These are phyloP conservation scores for Kuraishia cidri DNA, from an alignment of 805 yeast species.

Conservation along the genomic window DNA sequence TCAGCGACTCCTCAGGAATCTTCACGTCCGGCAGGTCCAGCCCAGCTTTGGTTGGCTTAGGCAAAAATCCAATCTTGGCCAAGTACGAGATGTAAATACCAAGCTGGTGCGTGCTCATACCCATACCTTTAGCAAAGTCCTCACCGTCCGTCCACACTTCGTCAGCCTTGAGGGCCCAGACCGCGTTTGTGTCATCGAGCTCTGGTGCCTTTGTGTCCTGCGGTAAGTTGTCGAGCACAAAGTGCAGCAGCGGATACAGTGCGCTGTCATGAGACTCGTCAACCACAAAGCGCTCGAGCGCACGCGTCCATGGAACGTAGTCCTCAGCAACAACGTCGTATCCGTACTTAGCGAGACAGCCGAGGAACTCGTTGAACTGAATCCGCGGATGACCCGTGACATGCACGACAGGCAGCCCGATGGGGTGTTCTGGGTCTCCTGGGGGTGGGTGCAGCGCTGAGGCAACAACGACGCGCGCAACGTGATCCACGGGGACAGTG, in stretches of 20 bases:
- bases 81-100: constrained; percentile 78
- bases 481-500: constrained; percentile 98
- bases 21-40: constrained; percentile 44
- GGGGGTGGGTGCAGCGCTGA: constrained; percentile 71
- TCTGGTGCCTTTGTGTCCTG: constrained; percentile 92
- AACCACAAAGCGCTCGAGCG: constrained; percentile 70
- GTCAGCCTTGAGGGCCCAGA: constrained; percentile 57
- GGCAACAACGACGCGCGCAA: constrained; percentile 84
- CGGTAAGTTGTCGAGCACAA: constrained; percentile 89
- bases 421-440: constrained; percentile 32
- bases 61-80: constrained; percentile 71
- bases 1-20: constrained; percentile 47
- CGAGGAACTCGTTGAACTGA: constrained; percentile 66
- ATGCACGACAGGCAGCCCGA: constrained; percentile 64
- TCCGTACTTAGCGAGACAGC: constrained; percentile 60
- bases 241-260: constrained; percentile 85
- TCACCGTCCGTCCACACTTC: constrained; percentile 46
- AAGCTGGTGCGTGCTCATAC: constrained; percentile 59
- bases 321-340: constrained; percentile 53
- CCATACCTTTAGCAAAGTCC: constrained; percentile 64
- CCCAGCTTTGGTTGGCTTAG: constrained; percentile 42
- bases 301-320: constrained; percentile 72
- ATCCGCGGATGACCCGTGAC: constrained; percentile 98
- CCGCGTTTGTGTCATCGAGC: constrained; percentile 80
- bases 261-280: constrained; percentile 76